These are phyloP conservation scores for Candida nanaspora DNA, from an alignment of 805 yeast genomes.

Conservation along the genomic window DNA sequence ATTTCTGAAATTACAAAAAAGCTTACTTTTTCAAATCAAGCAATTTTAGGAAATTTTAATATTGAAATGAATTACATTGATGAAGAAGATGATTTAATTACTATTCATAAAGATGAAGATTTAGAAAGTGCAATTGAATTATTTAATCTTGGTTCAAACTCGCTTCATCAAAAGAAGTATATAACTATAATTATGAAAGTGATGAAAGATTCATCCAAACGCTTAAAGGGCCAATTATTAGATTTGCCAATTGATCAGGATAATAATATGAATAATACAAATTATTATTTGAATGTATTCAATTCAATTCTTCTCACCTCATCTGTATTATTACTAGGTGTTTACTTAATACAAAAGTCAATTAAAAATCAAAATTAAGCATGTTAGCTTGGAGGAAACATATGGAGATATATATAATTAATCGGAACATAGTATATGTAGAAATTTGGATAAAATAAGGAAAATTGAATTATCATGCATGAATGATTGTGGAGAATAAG, in stretches of 20 bases:
- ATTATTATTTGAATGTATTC: not conserved
- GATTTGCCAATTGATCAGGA: not conserved
- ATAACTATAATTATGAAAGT: not conserved
- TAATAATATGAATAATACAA: not conserved
- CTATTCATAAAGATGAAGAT: constrained; percentile 28
- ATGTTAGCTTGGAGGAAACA: too few species aligned
- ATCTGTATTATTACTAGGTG: not conserved
- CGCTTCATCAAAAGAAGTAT: not conserved
- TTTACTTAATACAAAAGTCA: not conserved
- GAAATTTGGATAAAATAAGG: too few species aligned
- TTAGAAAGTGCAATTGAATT: constrained; percentile 18
- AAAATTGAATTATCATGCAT: too few species aligned
- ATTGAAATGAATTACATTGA: constrained; percentile 30
- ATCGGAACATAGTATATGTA: too few species aligned
- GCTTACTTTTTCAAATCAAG: not conserved
- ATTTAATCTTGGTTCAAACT: not conserved
- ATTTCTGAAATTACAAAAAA: not conserved
- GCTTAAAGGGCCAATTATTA: not conserved
- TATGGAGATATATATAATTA: too few species aligned
- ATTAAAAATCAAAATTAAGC: not conserved
- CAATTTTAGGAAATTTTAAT: not conserved
- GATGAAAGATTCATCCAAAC: not conserved
- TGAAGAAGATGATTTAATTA: constrained; percentile 29
- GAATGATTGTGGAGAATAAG: too few species aligned
- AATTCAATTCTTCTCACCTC: not conserved